Percentiles rank a stretch among this genome's conserved stretches.
phyloP scores from a whole-genome alignment of 2,329 filamentous ascomycete species.

The Botrytis galanthina region DNA sequence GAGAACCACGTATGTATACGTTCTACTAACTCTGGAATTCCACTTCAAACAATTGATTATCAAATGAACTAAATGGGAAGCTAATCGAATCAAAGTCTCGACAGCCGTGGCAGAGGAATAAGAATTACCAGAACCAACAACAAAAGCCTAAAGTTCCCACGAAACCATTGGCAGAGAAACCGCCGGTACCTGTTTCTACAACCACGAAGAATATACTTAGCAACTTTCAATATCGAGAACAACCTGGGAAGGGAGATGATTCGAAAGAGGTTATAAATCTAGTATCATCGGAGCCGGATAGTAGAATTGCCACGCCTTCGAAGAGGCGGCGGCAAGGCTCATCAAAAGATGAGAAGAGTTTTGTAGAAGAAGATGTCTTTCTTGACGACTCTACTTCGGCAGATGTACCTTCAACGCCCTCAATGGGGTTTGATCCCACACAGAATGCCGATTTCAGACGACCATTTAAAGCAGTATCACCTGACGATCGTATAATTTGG shows the following conservation, averaged over 20 bases:
- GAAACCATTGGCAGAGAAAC: conserved; percentile 35
- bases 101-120: conserved; percentile 36
- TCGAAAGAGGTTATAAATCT: conserved; percentile 30
- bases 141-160: conserved; percentile 23
- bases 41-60: neutral
- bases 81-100: conserved; percentile 26
- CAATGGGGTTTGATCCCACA: conserved; percentile 46
- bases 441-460: conserved; percentile 25
- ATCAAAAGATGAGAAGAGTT: conserved; percentile 7
- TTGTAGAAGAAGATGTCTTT: neutral
- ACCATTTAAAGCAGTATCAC: conserved; percentile 51
- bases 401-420: conserved; percentile 46
- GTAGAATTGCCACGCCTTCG: conserved; percentile 30
- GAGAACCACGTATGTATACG: conserved; percentile 29
- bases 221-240: conserved; percentile 51
- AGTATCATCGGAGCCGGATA: conserved; percentile 26
- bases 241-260: conserved; percentile 28
- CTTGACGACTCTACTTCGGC: neutral
- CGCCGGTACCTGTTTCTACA: conserved; percentile 45
- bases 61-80: neutral
- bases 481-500: conserved; percentile 62
- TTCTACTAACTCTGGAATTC: neutral
- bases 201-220: conserved; percentile 60
- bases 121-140: conserved; percentile 32
- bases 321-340: neutral